Base-by-base conservation (phyloP, 2,329 filamentous ascomycete genomes). In the Pseudocercospora crystallina region DNA sequence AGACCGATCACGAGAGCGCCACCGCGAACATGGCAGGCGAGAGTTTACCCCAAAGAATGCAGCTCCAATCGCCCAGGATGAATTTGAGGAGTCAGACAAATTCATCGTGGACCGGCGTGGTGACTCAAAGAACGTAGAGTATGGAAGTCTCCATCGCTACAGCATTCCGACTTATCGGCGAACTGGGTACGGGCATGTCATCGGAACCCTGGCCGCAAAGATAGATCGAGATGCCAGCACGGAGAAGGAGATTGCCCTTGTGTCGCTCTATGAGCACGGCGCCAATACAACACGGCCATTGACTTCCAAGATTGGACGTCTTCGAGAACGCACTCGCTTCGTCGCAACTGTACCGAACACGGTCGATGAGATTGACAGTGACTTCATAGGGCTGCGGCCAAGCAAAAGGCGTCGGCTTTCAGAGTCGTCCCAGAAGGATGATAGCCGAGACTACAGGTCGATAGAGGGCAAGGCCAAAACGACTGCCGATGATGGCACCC, bases 21-120 rank as follows among this genome's bases (percentile, higher is more conserved):
- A 49, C 31, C 14, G 30, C 14, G 14, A 17, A 3, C 45, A 33
- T 11, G 11, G 20, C 5, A 39, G 40, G 13, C 40, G 14, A 26
- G 42, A 30, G 12, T 8, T 5, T 5, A 36, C 20, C 20, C 13
- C 29, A 29, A 33, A 13, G 10, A 33, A 8, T 14, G 29, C 34
- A 15, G 34, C 3, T 15, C 29, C 38, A 20, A 36, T 43, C 31
- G 38, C 42, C 3, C 26, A 32, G 31, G 41, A 53, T 26, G 62
- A 64, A 11, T 48, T 52, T 9, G 52, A 60, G 20, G 61, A 62
- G 29, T 62, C 61, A 42, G 65, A 63, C 34, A 65, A 78, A 3
- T 91, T 82, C 66, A 61, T 82, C 38, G 63, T 88, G 44, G 92
- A 97, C 69, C 82, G 76, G 36, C 84, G 83, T 63, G 91, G 92